Conservation (phyloP, 345 rosid genomes). For the Linum usitatissimum region DNA sequence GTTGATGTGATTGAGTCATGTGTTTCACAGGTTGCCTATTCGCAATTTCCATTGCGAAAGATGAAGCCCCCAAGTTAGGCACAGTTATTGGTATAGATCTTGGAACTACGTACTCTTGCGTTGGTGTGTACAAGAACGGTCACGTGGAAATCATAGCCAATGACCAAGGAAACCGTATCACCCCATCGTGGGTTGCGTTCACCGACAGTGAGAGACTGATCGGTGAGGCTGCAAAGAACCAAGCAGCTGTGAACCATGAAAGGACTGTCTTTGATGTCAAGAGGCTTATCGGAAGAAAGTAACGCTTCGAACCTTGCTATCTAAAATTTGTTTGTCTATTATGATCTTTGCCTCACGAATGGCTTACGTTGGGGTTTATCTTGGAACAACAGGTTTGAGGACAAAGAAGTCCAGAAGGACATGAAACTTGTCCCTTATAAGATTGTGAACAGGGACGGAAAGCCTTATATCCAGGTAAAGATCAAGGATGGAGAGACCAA, state of each 20-base stretch:
- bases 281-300: conserved; percentile 24
- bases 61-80: conserved; percentile 12
- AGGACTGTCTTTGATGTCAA: conserved; percentile 24
- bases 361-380: neutral
- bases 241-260: conserved; percentile 16
- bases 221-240: conserved; percentile 23
- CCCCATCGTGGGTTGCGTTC: conserved; percentile 25
- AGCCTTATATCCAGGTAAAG: conserved; percentile 20
- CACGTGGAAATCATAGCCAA: conserved; percentile 24
- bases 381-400: conserved; percentile 12
- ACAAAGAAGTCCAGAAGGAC: conserved; percentile 23
- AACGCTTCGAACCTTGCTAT: neutral
- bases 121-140: conserved; percentile 16
- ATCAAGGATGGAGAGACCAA: conserved; percentile 21
- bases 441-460: conserved; percentile 26
- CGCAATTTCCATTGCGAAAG: conserved; percentile 16
- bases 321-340: neutral
- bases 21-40: conserved; percentile 9
- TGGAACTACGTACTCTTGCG: conserved; percentile 19
- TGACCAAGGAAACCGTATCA: conserved; percentile 23
- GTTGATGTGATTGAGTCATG: neutral
- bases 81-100: conserved; percentile 16
- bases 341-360: neutral
- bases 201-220: conserved; percentile 18
- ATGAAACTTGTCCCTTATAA: conserved; percentile 22